Evolutionary conservation across 352 stramenopile genomes (phyloP).

Genomic region (Thalassiosira hispida): DNA sequence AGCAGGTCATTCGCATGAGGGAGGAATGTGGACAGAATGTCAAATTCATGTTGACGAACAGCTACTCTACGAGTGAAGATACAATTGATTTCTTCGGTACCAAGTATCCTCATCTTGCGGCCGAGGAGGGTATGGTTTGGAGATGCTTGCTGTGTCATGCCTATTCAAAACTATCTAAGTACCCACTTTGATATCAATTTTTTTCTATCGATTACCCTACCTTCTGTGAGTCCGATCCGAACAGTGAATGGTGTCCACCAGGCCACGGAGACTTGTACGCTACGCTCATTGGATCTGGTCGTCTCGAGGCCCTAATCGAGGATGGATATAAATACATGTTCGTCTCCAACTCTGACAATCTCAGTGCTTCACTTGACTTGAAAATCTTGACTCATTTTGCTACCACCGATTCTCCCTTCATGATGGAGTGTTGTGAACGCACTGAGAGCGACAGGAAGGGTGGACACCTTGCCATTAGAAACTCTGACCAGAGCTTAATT

Average conservation of each 20-base stretch:
- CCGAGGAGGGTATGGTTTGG: constrained; percentile 86
- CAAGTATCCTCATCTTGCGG: constrained; percentile 95
- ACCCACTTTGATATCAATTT: too few species aligned
- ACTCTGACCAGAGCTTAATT: constrained; percentile 92
- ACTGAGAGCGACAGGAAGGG: constrained; percentile 99
- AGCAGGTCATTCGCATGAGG: constrained; percentile 96
- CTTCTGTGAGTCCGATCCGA: constrained; percentile 82
- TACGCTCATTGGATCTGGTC: constrained; percentile 93
- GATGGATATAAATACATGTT: constrained; percentile 99
- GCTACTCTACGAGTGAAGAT: constrained; percentile 98
- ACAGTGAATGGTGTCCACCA: constrained; percentile 95
- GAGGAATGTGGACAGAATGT: constrained; percentile 94
- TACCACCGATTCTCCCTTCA: constrained; percentile 94
- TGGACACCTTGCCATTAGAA: constrained; percentile 95
- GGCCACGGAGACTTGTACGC: constrained; percentile 99
- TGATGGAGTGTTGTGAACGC: constrained; percentile 98
- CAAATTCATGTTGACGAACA: constrained; percentile 99
- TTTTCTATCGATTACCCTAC: constrained; percentile 39
- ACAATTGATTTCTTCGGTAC: constrained; percentile 96
- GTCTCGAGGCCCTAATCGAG: constrained; percentile 94
- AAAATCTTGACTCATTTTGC: constrained; percentile 99
- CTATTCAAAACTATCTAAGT: constrained; percentile 99
- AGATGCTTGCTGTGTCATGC: too few species aligned
- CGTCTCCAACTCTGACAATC: constrained; percentile 99
- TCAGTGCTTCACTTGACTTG: constrained; percentile 96